A percentile compares a stretch with the other conserved stretches of the same genome.
Evolutionary conservation across 176 grass and related monocot species (phyloP).

Genomic region (Aegilops umbellulata): DNA sequence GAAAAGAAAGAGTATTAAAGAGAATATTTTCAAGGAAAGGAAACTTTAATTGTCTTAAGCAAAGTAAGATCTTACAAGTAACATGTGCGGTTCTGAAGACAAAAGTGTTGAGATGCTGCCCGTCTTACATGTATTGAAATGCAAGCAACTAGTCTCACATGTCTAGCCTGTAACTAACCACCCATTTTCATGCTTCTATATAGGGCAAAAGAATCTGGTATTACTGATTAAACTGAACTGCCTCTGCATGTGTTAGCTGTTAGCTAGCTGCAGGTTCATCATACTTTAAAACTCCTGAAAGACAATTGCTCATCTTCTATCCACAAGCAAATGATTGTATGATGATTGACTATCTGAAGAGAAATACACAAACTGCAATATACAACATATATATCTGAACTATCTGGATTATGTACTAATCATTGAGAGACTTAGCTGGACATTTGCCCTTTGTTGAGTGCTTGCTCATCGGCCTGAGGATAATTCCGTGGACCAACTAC

Average conservation of each 20-base stretch:
- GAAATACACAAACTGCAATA: conserved; percentile 4
- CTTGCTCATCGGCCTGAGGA: conserved; percentile 8
- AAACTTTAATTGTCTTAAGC: conserved; percentile 13
- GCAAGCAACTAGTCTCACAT: conserved; percentile 39
- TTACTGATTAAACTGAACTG: conserved; percentile 31
- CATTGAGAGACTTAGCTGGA: conserved; percentile 11
- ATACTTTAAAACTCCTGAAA: conserved; percentile 19
- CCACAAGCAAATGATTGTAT: conserved; percentile 28
- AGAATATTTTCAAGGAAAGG: not conserved
- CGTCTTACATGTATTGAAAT: conserved; percentile 46
- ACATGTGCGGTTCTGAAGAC: conserved; percentile 15
- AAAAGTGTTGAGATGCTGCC: conserved; percentile 15
- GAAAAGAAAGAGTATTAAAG: not conserved
- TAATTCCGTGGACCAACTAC: conserved; percentile 25
- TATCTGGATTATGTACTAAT: conserved; percentile 38
- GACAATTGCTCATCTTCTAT: not conserved
- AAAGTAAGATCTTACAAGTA: conserved; percentile 8
- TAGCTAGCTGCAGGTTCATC: conserved; percentile 23
- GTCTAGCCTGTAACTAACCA: conserved; percentile 41
- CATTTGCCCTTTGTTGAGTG: not conserved
- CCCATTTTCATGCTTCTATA: conserved; percentile 17
- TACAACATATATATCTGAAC: conserved; percentile 33
- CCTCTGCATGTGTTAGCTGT: conserved; percentile 31
- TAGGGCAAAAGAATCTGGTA: conserved; percentile 13
- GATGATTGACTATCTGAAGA: conserved; percentile 38